A percentile compares a stretch with the other conserved stretches of the same genome.
phyloP scores from a whole-genome alignment of 139 green algal genomes.

The Zygnema circumcarinatum region DNA sequence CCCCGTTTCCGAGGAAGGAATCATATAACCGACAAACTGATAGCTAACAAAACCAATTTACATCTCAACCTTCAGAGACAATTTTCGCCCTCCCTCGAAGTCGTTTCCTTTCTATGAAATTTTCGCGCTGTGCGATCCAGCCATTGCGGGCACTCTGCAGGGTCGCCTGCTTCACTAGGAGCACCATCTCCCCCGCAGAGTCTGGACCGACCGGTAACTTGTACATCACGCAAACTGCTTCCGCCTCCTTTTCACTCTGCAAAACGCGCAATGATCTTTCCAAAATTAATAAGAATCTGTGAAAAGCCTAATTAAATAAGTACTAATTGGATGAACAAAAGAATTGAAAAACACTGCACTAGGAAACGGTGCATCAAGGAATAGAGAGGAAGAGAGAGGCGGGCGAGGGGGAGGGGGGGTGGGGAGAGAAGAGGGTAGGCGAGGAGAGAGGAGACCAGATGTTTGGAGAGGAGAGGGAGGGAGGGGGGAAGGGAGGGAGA shows the following conservation, averaged over 20 bases:
- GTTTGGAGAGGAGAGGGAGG: not conserved
- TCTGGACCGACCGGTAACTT: not conserved
- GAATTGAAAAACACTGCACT: not conserved
- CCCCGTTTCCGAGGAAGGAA: no score
- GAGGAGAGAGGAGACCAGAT: no score
- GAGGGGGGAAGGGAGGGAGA: not conserved
- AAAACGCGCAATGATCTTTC: not conserved
- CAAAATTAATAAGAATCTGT: not conserved
- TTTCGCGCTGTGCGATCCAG: not conserved
- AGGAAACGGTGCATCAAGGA: not conserved
- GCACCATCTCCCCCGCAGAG: not conserved
- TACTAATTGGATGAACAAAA: no score
- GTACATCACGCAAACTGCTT: not conserved
- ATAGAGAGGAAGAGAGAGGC: no score
- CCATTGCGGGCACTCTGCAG: not conserved
- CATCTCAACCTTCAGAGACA: not conserved
- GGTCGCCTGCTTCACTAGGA: not conserved
- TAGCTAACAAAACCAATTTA: no score
- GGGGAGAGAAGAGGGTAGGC: not conserved
- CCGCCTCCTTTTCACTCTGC: not conserved
- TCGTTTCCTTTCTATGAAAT: not conserved
- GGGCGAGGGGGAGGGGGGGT: no score
- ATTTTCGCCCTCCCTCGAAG: not conserved
- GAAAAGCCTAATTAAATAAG: not conserved
- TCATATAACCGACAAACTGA: no score